Percentiles rank a stretch among this genome's conserved stretches.
Evolutionary conservation across 1,139 yeast genomes (phyloP).

Genomic region (Sugiyamaella xylanicola): DNA sequence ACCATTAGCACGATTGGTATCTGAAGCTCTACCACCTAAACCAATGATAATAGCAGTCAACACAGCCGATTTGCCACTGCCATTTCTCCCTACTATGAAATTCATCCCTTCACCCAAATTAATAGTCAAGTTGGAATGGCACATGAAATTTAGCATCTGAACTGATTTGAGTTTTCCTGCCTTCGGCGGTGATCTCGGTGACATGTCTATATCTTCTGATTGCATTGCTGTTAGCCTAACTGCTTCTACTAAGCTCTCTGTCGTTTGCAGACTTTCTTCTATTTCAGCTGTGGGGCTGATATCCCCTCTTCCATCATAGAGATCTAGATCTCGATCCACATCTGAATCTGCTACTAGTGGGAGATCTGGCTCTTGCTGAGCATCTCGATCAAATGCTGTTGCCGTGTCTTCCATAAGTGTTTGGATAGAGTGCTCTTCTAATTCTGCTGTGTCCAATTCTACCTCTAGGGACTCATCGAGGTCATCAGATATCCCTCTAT

Average conservation of each 20-base stretch:
- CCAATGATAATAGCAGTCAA: constrained; percentile 90
- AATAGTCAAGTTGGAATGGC: constrained; percentile 77
- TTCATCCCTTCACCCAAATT: constrained; percentile 82
- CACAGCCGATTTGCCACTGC: constrained; percentile 93
- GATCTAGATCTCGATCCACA: background rate
- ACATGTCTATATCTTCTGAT: background rate
- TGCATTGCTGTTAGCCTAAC: no score
- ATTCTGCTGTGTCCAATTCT: no score
- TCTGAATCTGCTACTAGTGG: background rate
- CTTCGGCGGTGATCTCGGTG: background rate
- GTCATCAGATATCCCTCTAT: no score
- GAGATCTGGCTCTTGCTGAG: no score
- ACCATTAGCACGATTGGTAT: constrained; percentile 79
- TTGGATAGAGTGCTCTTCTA: no score
- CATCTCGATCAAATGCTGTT: no score
- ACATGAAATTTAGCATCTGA: constrained; percentile 48
- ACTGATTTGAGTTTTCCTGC: constrained; percentile 35
- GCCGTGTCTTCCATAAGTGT: no score
- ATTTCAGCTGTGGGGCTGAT: background rate
- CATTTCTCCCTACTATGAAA: constrained; percentile 91
- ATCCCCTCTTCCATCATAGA: background rate
- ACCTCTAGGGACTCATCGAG: no score
- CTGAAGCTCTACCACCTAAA: constrained; percentile 92
- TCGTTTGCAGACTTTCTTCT: no score
- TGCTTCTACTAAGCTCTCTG: no score